These are phyloP conservation scores for Obelidium mucronatum DNA, from an alignment of 192 early-diverging fungal species.

Conservation along the genomic window DNA sequence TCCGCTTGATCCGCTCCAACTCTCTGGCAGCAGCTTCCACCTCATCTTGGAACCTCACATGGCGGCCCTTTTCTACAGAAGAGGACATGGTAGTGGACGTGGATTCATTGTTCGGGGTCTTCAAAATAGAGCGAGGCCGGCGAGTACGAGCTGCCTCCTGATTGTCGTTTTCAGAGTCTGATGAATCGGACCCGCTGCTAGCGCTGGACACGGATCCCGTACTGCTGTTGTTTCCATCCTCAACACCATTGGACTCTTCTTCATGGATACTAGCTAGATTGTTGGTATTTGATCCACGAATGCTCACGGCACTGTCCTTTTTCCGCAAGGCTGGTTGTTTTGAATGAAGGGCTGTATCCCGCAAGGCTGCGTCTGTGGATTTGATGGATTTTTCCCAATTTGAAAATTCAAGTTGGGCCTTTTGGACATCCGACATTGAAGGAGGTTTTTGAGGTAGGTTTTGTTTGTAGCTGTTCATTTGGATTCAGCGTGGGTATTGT, in stretches of 20 bases:
- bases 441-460: background rate
- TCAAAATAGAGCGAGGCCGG: constrained; percentile 25
- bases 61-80: background rate
- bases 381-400: background rate
- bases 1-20: constrained; percentile 16
- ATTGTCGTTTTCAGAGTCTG: background rate
- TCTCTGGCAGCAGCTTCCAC: constrained; percentile 8
- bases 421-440: background rate
- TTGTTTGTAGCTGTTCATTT: constrained; percentile 8
- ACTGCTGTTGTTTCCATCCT: background rate
- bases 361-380: constrained; percentile 1
- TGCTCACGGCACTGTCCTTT: constrained; percentile 14
- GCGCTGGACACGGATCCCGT: background rate
- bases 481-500: background rate
- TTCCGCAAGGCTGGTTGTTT: background rate
- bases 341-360: background rate
- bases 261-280: no score
- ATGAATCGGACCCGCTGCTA: background rate
- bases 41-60: constrained; percentile 31
- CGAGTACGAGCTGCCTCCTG: background rate
- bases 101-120: background rate
- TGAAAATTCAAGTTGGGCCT: background rate
- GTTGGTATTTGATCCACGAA: constrained; percentile 31
- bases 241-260: background rate
- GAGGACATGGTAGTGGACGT: background rate